Evolutionary conservation across 768 basidiomycete species (phyloP), one percentile per base, ranked within the genome.

Genomic region (Ramaria sp.): DNA sequence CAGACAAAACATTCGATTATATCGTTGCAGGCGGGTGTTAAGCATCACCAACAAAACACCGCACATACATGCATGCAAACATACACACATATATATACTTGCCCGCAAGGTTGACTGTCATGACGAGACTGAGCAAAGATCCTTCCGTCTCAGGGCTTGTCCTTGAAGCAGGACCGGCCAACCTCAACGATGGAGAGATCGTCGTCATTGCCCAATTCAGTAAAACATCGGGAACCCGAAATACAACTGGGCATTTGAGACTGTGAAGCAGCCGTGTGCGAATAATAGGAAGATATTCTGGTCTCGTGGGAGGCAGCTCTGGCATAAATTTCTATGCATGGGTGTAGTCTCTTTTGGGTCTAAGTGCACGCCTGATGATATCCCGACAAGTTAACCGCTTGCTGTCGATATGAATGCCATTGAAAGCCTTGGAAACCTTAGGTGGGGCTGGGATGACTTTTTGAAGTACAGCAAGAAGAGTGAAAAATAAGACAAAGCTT

Each of bases 391-490:
- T 4, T 58, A 60, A 25, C 69, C 69, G 5, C 62, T 63, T 30
- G 51, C 41, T 1, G 62, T 59, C 20, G 69, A 70, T 30, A 56
- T 70, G 15, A 65, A 70, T 44, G 65, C 45, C 9, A 22, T 44
- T 47, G 77, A 78, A 59, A 65, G 66, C 50, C 66, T 81, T 18
- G 78, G 78, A 5, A 79, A 79, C 55, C 67, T 68, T 1, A 77
- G 77, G 6, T 81, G 78, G 78, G 78, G 77, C 57, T 79, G 74
- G 75, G 60, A 67, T 0, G 67, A 70, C 18, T 73, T 69, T 50
- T 52, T 64, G 9, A 69, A 70, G 44, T 73, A 73, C 56, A 67
- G 65, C 3, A 64, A 64, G 56, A 70, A 66, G 50, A 61, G 66
- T 7, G 71, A 72, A 59, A 71, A 59, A 73, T 76, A 27, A 27